A percentile compares a stretch with the other conserved stretches of the same genome.
Conservation (phyloP, 2,329 filamentous ascomycete species). For the Ustilaginoidea virens region DNA sequence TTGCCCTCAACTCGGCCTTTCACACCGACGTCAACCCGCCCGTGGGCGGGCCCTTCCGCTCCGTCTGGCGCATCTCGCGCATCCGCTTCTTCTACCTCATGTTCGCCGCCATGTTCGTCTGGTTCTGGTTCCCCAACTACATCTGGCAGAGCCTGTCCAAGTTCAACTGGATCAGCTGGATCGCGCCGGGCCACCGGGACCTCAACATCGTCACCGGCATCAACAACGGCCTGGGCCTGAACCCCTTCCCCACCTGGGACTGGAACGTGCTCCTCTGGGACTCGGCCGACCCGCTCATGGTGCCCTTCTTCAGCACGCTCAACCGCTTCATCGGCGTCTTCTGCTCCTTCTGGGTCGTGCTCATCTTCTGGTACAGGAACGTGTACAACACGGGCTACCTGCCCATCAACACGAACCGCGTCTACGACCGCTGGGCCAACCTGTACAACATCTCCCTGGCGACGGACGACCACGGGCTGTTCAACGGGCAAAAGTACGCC, state of each 20-base stretch:
- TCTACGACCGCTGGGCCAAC: constrained; percentile 32
- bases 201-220: constrained; percentile 27
- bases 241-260: constrained; percentile 30
- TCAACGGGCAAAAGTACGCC: constrained; percentile 29
- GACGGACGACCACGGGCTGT: constrained; percentile 26
- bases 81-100: constrained; percentile 35
- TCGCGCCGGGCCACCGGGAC: constrained; percentile 28
- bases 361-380: constrained; percentile 43
- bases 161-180: constrained; percentile 44
- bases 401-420: constrained; percentile 34
- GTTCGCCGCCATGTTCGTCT: constrained; percentile 38
- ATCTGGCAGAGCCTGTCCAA: constrained; percentile 34
- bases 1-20: constrained; percentile 37
- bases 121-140: constrained; percentile 43
- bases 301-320: constrained; percentile 42
- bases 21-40: constrained; percentile 27
- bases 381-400: constrained; percentile 40
- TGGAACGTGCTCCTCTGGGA: constrained; percentile 31
- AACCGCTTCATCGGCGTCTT: constrained; percentile 46
- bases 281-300: constrained; percentile 28
- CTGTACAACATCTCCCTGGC: constrained; percentile 30
- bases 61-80: constrained; percentile 29
- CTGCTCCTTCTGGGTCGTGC: constrained; percentile 36
- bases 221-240: constrained; percentile 28
- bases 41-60: constrained; percentile 26